Evolutionary conservation across 495 filamentous ascomycete species (phyloP), one percentile per base, ranked within the genome.

Genomic region (Pyrenula aspistea): DNA sequence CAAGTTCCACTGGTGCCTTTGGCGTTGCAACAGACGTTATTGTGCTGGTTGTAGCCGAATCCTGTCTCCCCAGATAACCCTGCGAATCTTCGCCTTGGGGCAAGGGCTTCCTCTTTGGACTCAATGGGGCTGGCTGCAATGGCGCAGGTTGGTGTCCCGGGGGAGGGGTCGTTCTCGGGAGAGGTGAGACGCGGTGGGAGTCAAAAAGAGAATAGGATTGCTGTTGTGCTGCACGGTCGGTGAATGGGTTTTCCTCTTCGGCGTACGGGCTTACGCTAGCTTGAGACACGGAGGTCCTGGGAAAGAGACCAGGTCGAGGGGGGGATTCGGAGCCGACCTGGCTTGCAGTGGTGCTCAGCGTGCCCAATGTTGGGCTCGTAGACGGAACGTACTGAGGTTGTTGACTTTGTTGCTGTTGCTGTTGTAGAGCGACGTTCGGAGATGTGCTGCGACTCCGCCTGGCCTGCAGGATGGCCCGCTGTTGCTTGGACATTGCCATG

Each of bases 391-490:
- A n/a, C n/a, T n/a, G n/a, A 42, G 31, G 31, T 8, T 4, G 31
- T 8, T 42, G 31, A 8, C 8, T 4, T 15, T 4, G 8, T 42
- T 42, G 31, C 31, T 42, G 31, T 8, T 15, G 4, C 15, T 42
- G 31, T 42, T 42, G 31, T 42, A 42, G 31, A 52, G 50, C 50
- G 10, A 24, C 50, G n/a, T 52, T 20, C 8, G 50, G 22, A 10
- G 63, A 54, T 22, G 64, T 62, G 1, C 65, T 67, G 11, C 62
- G 58, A 12, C 63, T 59, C 49, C 69, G 71, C 57, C 85, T 77
- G 0, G 92, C 92, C 60, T 84, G 77, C 15, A 95, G 77, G 57
- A 95, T 72, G 15, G 89, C 85, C 22, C 87, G 83, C 63, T 91
- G 87, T 70, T 96, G 86, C 55, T 87, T 83, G 55, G 81, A 90